Evolutionary conservation across 371 early-diverging fungal species (phyloP).

Genomic region (Syncephalis plumigaleata): DNA sequence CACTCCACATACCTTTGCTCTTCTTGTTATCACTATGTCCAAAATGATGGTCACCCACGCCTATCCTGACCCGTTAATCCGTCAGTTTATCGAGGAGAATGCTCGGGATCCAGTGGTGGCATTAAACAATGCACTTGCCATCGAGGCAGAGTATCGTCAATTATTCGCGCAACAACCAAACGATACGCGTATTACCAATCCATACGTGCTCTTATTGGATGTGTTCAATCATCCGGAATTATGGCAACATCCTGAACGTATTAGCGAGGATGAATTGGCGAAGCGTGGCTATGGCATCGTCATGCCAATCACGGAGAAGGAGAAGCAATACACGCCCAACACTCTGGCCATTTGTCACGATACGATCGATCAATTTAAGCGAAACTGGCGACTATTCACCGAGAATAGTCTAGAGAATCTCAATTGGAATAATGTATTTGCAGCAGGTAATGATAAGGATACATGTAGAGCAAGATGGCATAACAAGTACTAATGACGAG

Average conservation of each 20-base stretch:
- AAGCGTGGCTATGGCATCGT: not conserved
- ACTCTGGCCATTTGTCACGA: conserved; percentile 2
- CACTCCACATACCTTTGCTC: no score
- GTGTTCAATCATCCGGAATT: not conserved
- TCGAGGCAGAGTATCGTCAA: not conserved
- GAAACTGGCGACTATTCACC: conserved; percentile 8
- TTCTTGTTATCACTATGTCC: no score
- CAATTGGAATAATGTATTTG: conserved; percentile 14
- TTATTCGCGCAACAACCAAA: not conserved
- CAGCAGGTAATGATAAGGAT: conserved; percentile 6
- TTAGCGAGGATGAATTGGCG: not conserved
- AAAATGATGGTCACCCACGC: no score
- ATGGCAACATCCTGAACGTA: not conserved
- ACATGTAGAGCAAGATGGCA: not conserved
- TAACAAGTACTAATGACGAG: not conserved
- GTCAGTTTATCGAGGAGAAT: no score
- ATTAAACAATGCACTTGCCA: not conserved
- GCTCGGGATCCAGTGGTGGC: no score
- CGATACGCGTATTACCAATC: not conserved
- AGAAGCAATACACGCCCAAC: not conserved
- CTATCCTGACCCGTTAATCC: no score
- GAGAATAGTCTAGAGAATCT: conserved; percentile 4
- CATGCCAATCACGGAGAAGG: conserved; percentile 1
- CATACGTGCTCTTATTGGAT: conserved; percentile 1
- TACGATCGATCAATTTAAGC: conserved; percentile 1